A percentile compares a stretch with the other conserved stretches of the same genome.
These are phyloP conservation scores for Xylaria sp. DNA, from an alignment of 2,329 filamentous ascomycete species.

Conservation along the genomic window DNA sequence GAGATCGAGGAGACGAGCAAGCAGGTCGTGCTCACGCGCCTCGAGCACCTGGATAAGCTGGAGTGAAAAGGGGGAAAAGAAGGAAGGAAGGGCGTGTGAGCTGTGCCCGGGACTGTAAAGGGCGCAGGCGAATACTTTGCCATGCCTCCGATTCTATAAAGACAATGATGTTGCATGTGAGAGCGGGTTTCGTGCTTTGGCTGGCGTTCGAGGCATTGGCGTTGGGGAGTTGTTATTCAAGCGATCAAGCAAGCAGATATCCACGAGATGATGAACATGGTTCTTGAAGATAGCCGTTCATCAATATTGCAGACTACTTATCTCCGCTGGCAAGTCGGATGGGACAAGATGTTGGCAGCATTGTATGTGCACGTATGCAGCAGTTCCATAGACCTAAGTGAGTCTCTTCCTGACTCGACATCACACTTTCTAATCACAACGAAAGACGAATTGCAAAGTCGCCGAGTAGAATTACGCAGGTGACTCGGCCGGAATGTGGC, in stretches of 20 bases:
- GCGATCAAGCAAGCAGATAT: constrained; percentile 20
- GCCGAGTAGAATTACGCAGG: background rate
- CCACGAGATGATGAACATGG: background rate
- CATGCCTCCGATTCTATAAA: constrained; percentile 9
- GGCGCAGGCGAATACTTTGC: background rate
- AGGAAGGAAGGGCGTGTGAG: background rate
- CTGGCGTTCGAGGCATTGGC: constrained; percentile 32
- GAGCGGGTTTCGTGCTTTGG: constrained; percentile 12
- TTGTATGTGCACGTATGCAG: background rate
- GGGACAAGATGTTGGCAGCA: background rate
- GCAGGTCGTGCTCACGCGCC: constrained; percentile 90
- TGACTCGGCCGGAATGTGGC: background rate
- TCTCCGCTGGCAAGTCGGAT: background rate
- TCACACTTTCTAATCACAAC: background rate
- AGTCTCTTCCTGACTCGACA: background rate
- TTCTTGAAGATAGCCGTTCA: background rate
- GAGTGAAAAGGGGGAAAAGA: constrained; percentile 66
- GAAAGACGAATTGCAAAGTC: background rate
- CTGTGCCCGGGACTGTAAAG: background rate
- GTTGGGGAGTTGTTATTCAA: constrained; percentile 26
- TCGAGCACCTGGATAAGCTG: constrained; percentile 96
- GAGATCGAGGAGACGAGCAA: constrained; percentile 99
- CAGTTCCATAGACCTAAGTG: background rate
- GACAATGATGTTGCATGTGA: background rate
- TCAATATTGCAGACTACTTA: constrained; percentile 8